Evolutionary conservation across 495 filamentous ascomycete genomes (phyloP), one percentile per base, ranked within the genome.

Genomic region (Penicillium steckii): DNA sequence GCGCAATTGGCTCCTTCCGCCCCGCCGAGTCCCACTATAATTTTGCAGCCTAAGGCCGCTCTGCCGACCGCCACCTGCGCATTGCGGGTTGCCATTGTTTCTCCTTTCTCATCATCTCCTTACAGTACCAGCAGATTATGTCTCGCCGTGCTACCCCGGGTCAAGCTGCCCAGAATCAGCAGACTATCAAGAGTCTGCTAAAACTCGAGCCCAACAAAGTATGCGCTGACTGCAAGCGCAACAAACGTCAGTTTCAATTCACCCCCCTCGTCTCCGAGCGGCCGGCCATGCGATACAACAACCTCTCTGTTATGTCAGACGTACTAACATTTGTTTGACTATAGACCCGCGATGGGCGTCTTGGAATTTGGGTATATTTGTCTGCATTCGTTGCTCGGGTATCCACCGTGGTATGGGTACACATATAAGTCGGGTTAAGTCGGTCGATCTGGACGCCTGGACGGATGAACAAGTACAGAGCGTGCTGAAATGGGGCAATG

Each of bases 321-420:
- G 25, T 40, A 46, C 44, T 59, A 24, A 55, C 37, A 12, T 29
- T 47, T 43, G 21, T 21, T 56, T 29, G 59, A 42, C 44, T 25
- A 21, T 65, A 95, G 90, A 95, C 74, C 95, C 94, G 53, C 83
- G 95, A 86, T 98, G 94, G 94, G 94, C 95, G 2, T 95, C 90
- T 60, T 97, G 94, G 92, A 97, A 96, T 65, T 70, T 96, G 46
- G 92, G 92, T 46, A 85, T 97, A 59, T 98, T 98, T 65, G 76
- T 98, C 57, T 98, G 94, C 73, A 97, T 98, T 65, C 88, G 93
- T 51, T 98, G 94, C 69, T 97, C 95, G 8, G 94, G 94, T 57
- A 96, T 98, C 62, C 94, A 98, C 72, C 87, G 94, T 60, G 91
- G 92, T 38, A 97, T 98, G 91, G 94, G 94, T 62, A 97, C 94